Percentiles rank a stretch among this genome's conserved stretches.
These are phyloP conservation scores for Ganoderma meredithae DNA, from an alignment of 1,284 basidiomycete genomes.

Conservation along the genomic window DNA sequence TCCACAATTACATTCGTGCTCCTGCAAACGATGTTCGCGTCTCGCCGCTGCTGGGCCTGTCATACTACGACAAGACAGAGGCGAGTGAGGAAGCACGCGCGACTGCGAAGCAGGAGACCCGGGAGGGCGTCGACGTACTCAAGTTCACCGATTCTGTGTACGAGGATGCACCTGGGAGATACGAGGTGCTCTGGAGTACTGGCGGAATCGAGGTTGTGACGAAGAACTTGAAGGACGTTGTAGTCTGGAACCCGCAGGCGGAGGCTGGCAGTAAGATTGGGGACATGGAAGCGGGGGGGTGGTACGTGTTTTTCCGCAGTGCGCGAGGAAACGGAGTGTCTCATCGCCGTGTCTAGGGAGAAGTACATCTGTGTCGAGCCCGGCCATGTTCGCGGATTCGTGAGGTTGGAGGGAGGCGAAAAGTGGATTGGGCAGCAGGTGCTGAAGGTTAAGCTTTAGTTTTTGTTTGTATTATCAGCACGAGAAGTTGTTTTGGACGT, in stretches of 20 bases:
- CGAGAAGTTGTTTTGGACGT: slow-evolving; percentile 3
- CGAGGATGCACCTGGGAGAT: slow-evolving; percentile 63
- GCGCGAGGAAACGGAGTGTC: background rate
- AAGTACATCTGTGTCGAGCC: slow-evolving; percentile 88
- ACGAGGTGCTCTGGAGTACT: slow-evolving; percentile 66
- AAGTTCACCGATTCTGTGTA: slow-evolving; percentile 79
- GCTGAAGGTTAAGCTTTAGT: slow-evolving; percentile 47
- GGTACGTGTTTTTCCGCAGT: slow-evolving; percentile 54
- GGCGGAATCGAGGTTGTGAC: slow-evolving; percentile 66
- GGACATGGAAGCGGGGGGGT: slow-evolving; percentile 89
- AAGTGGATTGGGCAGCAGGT: slow-evolving; percentile 81
- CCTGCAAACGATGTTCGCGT: slow-evolving; percentile 66
- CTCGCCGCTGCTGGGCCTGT: slow-evolving; percentile 63
- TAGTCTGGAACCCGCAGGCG: slow-evolving; percentile 87
- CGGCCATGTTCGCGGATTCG: slow-evolving; percentile 78
- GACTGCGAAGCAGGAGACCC: slow-evolving; percentile 65
- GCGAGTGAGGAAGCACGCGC: slow-evolving; percentile 56
- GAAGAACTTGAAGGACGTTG: slow-evolving; percentile 75
- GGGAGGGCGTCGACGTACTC: slow-evolving; percentile 68
- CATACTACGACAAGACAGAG: slow-evolving; percentile 84
- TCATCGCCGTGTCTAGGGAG: slow-evolving; percentile 58
- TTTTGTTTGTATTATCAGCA: background rate
- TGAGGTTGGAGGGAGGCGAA: slow-evolving; percentile 62
- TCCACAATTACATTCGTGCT: slow-evolving; percentile 87
- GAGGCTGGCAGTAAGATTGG: slow-evolving; percentile 73